Conservation (phyloP, 345 rosid genomes). For the Cardiospermum halicacabum region DNA sequence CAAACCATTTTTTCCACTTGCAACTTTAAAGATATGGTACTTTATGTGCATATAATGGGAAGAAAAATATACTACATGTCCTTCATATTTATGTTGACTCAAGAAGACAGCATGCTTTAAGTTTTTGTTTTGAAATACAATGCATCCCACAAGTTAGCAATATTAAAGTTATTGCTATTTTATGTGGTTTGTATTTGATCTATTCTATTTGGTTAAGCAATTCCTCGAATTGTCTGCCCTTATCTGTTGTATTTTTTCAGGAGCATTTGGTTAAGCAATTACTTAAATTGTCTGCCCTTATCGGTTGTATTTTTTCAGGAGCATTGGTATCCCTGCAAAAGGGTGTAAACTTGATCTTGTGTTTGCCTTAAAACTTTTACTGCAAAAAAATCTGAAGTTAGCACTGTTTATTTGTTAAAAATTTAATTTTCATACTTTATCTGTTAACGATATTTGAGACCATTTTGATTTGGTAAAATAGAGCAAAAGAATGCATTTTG, state of each 20-base stretch:
- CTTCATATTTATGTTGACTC: background rate
- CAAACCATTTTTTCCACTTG: too few species aligned
- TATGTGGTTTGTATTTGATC: background rate
- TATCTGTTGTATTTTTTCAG: slow-evolving; percentile 14
- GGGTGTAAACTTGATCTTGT: slow-evolving; percentile 74
- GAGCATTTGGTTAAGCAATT: too few species aligned
- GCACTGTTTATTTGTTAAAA: slow-evolving; percentile 9
- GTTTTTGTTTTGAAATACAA: background rate
- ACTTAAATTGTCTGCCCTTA: too few species aligned
- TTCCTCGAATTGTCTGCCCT: slow-evolving; percentile 6
- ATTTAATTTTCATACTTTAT: slow-evolving; percentile 5
- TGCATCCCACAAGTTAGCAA: background rate
- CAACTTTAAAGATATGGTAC: too few species aligned
- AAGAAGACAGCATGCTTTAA: background rate
- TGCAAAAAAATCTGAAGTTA: slow-evolving; percentile 51
- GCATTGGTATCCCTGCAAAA: slow-evolving; percentile 63
- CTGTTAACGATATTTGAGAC: too few species aligned
- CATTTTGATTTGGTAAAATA: background rate
- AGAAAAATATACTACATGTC: background rate
- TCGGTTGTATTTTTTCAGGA: too few species aligned
- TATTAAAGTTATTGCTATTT: background rate
- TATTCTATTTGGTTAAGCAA: background rate
- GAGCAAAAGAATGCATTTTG: too few species aligned
- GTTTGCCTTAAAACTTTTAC: slow-evolving; percentile 51
- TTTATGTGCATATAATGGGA: background rate